Conservation (phyloP, 257 asterid genomes). For the Lycium ferocissimum region DNA sequence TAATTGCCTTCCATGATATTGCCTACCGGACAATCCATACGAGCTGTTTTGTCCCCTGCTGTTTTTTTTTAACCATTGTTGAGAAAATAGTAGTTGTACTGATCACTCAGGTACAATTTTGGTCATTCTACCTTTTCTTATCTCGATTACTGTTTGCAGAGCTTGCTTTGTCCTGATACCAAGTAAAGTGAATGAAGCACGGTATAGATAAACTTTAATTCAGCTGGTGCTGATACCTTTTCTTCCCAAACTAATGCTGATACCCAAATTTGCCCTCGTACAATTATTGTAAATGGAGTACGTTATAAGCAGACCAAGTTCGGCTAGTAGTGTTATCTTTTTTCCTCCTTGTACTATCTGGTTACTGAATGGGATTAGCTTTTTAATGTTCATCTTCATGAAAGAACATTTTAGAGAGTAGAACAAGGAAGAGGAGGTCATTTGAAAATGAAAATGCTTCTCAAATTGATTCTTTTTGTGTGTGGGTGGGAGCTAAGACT, state of each 20-base stretch:
- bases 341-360: neutral
- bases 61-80: neutral
- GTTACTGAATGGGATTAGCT: neutral
- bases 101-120: neutral
- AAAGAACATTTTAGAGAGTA: slow-evolving; percentile 1
- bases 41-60: neutral
- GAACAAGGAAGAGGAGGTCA: neutral
- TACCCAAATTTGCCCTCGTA: neutral
- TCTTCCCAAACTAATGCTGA: neutral
- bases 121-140: neutral
- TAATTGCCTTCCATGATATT: slow-evolving; percentile 8
- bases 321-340: neutral
- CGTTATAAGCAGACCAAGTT: neutral
- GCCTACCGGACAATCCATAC: neutral
- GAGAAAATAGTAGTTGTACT: neutral
- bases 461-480: neutral
- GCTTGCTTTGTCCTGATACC: slow-evolving; percentile 1
- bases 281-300: neutral
- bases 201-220: neutral
- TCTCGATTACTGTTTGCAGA: neutral
- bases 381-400: neutral
- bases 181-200: neutral
- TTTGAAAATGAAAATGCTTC: neutral
- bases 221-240: neutral
- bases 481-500: neutral